phyloP scores from a whole-genome alignment of 371 early-diverging fungal genomes.

The Lichtheimia ornata region DNA sequence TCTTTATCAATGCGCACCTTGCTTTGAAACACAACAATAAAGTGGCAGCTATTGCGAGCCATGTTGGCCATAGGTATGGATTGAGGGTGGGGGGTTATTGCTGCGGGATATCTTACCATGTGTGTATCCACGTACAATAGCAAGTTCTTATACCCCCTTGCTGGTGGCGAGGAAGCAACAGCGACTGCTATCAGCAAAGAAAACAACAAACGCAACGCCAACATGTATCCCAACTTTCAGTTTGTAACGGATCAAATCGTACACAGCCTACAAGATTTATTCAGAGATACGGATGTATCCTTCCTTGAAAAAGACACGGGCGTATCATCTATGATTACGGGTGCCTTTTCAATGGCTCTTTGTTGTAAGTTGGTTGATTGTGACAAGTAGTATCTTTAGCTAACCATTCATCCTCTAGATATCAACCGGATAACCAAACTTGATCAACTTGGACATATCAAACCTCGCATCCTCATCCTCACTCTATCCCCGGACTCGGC shows the following conservation, averaged over 20 bases:
- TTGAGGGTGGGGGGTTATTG: not conserved
- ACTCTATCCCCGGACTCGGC: conserved; percentile 88
- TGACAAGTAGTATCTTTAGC: not conserved
- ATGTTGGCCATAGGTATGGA: conserved; percentile 49
- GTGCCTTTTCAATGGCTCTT: conserved; percentile 62
- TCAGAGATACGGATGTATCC: conserved; percentile 41
- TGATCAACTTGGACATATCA: conserved; percentile 62
- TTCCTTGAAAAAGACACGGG: conserved; percentile 44
- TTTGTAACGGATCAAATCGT: conserved; percentile 61
- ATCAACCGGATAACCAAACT: conserved; percentile 64
- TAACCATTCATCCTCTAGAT: conserved; percentile 36
- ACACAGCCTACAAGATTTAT: conserved; percentile 41
- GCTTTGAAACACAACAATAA: conserved; percentile 83
- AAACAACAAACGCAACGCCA: conserved; percentile 39
- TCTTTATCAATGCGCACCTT: conserved; percentile 88
- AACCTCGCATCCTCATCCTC: conserved; percentile 83
- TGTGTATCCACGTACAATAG: conserved; percentile 35
- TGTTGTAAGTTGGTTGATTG: conserved; percentile 45
- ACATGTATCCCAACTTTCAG: conserved; percentile 65
- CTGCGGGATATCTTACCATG: not conserved
- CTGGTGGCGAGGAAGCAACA: conserved; percentile 26
- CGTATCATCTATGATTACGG: conserved; percentile 52
- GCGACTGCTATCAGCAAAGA: conserved; percentile 4
- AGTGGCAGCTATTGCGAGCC: conserved; percentile 79
- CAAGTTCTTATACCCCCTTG: conserved; percentile 59